Conservation (phyloP, 805 yeast species). For the Isabelozyma gotoi region DNA sequence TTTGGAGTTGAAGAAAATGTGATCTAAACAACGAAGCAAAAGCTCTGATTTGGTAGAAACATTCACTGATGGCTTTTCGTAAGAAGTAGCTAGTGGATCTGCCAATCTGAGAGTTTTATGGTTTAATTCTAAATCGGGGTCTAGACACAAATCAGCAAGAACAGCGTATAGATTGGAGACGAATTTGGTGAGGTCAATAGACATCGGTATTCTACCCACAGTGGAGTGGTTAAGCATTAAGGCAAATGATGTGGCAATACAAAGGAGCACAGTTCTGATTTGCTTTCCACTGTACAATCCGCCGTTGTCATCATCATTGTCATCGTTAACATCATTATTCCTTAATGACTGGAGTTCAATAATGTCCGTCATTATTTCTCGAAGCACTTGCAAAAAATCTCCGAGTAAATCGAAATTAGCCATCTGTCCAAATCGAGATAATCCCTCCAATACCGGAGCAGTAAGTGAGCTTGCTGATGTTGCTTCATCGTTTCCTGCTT, state of each 20-base stretch:
- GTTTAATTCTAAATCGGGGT: slow-evolving; percentile 83
- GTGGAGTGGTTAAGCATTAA: slow-evolving; percentile 69
- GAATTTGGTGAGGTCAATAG: slow-evolving; percentile 73
- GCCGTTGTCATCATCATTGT: slow-evolving; percentile 19
- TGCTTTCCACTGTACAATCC: slow-evolving; percentile 38
- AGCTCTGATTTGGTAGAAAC: slow-evolving; percentile 88
- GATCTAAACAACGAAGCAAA: slow-evolving; percentile 72
- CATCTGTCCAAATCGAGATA: slow-evolving; percentile 87
- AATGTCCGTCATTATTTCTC: slow-evolving; percentile 69
- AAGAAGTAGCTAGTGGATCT: slow-evolving; percentile 58
- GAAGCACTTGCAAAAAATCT: slow-evolving; percentile 84
- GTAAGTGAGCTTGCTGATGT: slow-evolving; percentile 55
- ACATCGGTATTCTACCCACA: slow-evolving; percentile 59
- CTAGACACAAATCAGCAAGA: slow-evolving; percentile 66
- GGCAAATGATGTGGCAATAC: slow-evolving; percentile 89
- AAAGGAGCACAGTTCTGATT: slow-evolving; percentile 72
- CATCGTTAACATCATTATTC: slow-evolving; percentile 16
- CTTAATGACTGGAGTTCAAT: slow-evolving; percentile 39
- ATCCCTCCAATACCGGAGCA: slow-evolving; percentile 88
- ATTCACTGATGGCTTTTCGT: slow-evolving; percentile 70
- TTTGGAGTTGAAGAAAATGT: slow-evolving; percentile 73
- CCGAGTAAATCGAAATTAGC: slow-evolving; percentile 91
- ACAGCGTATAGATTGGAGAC: slow-evolving; percentile 71
- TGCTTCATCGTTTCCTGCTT: slow-evolving; percentile 31
- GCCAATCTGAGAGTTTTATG: slow-evolving; percentile 77